Evolutionary conservation across 2,329 filamentous ascomycete species (phyloP), one percentile per base, ranked within the genome.

Genomic region (Epichloe sibirici): DNA sequence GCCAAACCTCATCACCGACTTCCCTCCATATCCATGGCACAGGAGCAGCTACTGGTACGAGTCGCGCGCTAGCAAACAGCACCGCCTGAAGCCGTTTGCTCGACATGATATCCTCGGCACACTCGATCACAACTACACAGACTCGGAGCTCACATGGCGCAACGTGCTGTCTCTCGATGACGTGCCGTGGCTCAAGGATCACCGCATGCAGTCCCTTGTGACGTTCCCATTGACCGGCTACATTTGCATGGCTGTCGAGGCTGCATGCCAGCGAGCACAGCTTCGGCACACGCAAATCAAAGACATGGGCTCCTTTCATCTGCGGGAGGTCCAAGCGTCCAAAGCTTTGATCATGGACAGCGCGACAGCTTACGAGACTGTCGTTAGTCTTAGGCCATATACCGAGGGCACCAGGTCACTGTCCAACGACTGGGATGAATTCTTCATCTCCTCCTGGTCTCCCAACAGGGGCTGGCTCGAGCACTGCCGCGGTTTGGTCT

Each of bases 151-250:
- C 0, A 71, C 65, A 0, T 78, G 76, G 75, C 66, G 74, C 40
- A 76, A 76, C 53, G 67, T 72, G 21, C 58, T 78, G 34, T 67
- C 67, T 7, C 56, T 72, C 0, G 72, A 75, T 44, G 74, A 77
- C 49, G 58, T 77, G 0, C 76, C 82, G 1, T 84, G 82, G 69
- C 68, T 81, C 4, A 71, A 75, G 45, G 76, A 82, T 57, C 81
- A 83, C 64, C 67, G 66, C 52, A 75, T 83, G 63, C 77, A 82
- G 57, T 77, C 73, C 11, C 63, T 79, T 34, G 73, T 71, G 2
- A 72, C 80, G 37, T 81, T 78, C 60, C 77, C 80, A 31, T 69
- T 78, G 38, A 70, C 76, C 1, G 79, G 74, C 3, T 77, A 73
- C 50, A 60, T 79, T 3, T 69, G 71, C 31, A 77, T 82, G 72